Evolutionary conservation across 176 grass and related monocot genomes (phyloP).

Genomic region (Triticum urartu): DNA sequence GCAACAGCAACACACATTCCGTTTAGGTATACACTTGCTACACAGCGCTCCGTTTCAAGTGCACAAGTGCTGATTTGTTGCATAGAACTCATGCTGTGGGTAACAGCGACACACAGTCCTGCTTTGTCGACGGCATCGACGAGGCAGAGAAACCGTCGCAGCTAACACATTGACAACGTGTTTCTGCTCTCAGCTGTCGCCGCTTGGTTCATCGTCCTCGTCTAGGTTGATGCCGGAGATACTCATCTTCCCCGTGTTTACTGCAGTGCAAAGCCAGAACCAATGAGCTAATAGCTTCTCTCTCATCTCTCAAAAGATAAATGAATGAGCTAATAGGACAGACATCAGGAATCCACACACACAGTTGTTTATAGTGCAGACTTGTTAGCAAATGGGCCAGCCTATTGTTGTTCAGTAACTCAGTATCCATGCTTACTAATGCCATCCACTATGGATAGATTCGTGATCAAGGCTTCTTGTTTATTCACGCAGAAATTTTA

Average conservation of each 20-base stretch:
- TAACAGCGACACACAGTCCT: neutral
- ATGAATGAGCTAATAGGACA: neutral
- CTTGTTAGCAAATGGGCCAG: neutral
- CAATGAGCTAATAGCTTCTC: neutral
- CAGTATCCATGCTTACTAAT: neutral
- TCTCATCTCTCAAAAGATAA: no score
- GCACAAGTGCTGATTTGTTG: neutral
- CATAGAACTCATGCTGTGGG: neutral
- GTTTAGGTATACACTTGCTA: neutral
- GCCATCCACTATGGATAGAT: neutral
- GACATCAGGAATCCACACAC: neutral
- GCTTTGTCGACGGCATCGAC: neutral
- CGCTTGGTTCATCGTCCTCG: conserved; percentile 50
- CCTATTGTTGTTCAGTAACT: neutral
- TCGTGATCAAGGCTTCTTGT: neutral
- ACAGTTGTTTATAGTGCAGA: neutral
- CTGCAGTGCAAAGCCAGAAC: conserved; percentile 41
- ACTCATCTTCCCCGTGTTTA: conserved; percentile 79
- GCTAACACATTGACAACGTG: neutral
- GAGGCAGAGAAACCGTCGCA: neutral
- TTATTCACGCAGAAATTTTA: neutral
- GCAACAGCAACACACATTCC: neutral
- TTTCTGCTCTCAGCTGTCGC: conserved; percentile 34
- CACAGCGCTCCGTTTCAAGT: neutral
- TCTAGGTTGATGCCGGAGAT: conserved; percentile 71